A percentile compares a stretch with the other conserved stretches of the same genome.
These are phyloP conservation scores for Polytrichum commune DNA, from an alignment of 225 moss, liverwort and hornwort species.

Conservation along the genomic window DNA sequence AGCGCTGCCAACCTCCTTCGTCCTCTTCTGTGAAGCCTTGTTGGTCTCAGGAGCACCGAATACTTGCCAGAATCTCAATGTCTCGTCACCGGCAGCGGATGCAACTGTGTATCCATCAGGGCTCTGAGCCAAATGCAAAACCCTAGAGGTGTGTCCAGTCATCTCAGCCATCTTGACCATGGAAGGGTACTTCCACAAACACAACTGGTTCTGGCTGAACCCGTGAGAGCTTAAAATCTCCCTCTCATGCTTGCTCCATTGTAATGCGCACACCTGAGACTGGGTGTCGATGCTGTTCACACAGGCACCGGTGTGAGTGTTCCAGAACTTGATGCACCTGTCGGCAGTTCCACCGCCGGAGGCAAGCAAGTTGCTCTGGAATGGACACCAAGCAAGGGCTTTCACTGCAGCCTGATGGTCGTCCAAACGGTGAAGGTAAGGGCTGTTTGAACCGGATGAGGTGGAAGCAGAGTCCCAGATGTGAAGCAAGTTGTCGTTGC, in stretches of 20 bases:
- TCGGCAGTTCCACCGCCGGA: constrained; percentile 76
- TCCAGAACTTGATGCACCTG: constrained; percentile 67
- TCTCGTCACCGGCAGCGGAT: constrained; percentile 66
- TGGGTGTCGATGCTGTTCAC: constrained; percentile 53
- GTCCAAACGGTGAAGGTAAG: constrained; percentile 43
- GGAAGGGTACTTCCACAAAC: constrained; percentile 70
- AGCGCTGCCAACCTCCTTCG: constrained; percentile 16
- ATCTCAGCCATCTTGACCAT: constrained; percentile 74
- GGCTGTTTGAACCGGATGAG: constrained; percentile 23
- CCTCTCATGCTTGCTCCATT: constrained; percentile 76
- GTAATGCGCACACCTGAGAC: constrained; percentile 59
- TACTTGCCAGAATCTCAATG: constrained; percentile 60
- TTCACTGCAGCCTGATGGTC: constrained; percentile 70
- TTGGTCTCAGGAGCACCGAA: constrained; percentile 46
- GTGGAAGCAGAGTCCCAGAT: constrained; percentile 48
- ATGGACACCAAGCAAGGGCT: constrained; percentile 68
- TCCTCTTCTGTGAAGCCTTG: constrained; percentile 29
- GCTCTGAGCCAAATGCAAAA: constrained; percentile 81
- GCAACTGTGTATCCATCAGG: constrained; percentile 83
- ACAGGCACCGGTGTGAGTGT: constrained; percentile 57
- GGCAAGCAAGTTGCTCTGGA: constrained; percentile 56
- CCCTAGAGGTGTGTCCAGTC: constrained; percentile 70
- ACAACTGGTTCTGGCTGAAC: constrained; percentile 72
- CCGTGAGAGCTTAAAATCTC: constrained; percentile 73
- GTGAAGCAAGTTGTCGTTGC: constrained; percentile 70